phyloP scores from a whole-genome alignment of 2,329 filamentous ascomycete genomes.

The Rhexocercosporidium sp. region DNA sequence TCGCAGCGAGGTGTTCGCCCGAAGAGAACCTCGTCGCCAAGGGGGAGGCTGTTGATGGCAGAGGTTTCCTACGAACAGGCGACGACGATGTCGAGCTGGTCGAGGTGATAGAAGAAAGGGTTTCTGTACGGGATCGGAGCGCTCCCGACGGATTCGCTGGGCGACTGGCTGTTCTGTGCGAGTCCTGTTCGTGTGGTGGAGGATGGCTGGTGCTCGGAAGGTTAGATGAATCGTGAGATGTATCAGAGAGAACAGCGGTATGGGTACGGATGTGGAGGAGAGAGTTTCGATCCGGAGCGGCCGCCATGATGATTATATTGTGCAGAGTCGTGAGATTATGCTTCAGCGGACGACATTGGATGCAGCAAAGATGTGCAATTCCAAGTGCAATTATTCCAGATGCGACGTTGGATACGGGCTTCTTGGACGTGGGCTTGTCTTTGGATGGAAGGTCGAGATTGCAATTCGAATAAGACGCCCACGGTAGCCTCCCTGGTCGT shows the following conservation, averaged over 20 bases:
- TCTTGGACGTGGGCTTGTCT: neutral
- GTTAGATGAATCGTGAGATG: constrained; percentile 41
- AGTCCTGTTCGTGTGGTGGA: constrained; percentile 20
- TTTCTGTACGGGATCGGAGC: constrained; percentile 34
- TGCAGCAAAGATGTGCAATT: constrained; percentile 35
- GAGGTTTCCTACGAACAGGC: constrained; percentile 62
- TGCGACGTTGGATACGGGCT: neutral
- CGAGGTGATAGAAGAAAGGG: constrained; percentile 23
- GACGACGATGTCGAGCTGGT: constrained; percentile 37
- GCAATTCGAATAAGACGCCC: neutral
- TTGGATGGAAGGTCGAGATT: constrained; percentile 7
- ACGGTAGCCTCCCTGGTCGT: neutral
- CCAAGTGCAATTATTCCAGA: constrained; percentile 5
- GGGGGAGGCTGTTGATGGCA: constrained; percentile 60
- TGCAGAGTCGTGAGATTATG: constrained; percentile 15
- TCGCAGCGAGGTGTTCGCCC: constrained; percentile 43
- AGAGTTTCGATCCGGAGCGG: constrained; percentile 17
- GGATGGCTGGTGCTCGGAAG: constrained; percentile 12
- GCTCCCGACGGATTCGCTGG: constrained; percentile 29
- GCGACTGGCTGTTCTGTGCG: constrained; percentile 21
- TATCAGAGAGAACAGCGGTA: constrained; percentile 33
- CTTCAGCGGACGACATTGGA: constrained; percentile 34
- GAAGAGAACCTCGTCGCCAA: constrained; percentile 56
- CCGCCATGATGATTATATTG: constrained; percentile 34
- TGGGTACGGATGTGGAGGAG: constrained; percentile 5